These are phyloP conservation scores for Candida anutae DNA, from an alignment of 1,139 yeast species.

Conservation along the genomic window DNA sequence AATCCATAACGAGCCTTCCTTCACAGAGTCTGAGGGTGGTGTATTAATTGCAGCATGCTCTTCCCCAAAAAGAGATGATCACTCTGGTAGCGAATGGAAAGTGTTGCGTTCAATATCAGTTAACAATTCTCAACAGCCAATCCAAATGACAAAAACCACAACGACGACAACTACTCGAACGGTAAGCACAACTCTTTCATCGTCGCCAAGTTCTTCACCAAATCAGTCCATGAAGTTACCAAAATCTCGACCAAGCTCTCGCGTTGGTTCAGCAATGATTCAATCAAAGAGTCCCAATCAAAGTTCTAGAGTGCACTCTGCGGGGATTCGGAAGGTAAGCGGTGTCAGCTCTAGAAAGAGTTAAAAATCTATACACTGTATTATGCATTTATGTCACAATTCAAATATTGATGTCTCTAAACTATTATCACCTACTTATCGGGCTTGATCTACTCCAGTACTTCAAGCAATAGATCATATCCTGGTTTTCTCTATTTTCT, in stretches of 20 bases:
- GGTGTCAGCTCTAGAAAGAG: slow-evolving; percentile 4
- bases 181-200: slow-evolving; percentile 37
- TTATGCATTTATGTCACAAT: too few relatives aligned
- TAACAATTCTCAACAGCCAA: slow-evolving; percentile 26
- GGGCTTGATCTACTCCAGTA: too few relatives aligned
- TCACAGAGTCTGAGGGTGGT: slow-evolving; percentile 7
- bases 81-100: slow-evolving; percentile 26
- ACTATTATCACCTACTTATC: too few relatives aligned
- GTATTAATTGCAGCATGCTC: slow-evolving; percentile 8
- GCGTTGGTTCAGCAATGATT: slow-evolving; percentile 20
- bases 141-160: slow-evolving; percentile 39
- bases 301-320: slow-evolving; percentile 23
- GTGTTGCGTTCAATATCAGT: slow-evolving; percentile 37
- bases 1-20: not conserved
- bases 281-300: slow-evolving; percentile 10
- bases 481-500: too few relatives aligned
- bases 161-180: slow-evolving; percentile 45
- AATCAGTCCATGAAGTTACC: slow-evolving; percentile 20
- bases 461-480: too few relatives aligned
- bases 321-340: slow-evolving; percentile 32
- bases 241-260: slow-evolving; percentile 26
- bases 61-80: slow-evolving; percentile 18
- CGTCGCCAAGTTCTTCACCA: slow-evolving; percentile 27
- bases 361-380: slow-evolving; percentile 1
- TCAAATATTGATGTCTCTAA: too few relatives aligned